Evolutionary conservation across 805 yeast species (phyloP).

Genomic region (Cyberlindnera subsufficiens): DNA sequence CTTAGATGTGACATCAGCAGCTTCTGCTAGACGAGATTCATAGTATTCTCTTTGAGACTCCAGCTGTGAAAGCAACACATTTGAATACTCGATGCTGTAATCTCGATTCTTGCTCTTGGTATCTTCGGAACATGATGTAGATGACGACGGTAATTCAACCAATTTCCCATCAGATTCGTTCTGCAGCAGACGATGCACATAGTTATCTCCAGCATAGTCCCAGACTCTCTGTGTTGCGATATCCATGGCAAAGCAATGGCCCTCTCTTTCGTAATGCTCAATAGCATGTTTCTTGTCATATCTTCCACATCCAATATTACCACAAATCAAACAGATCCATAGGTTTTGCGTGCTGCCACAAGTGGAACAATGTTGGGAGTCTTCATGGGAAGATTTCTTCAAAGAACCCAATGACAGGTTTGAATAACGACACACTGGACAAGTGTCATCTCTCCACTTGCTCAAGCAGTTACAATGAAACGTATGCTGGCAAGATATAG

Average conservation of each 20-base stretch:
- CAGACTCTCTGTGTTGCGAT: conserved; percentile 78
- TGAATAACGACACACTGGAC: conserved; percentile 87
- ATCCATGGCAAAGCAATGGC: conserved; percentile 92
- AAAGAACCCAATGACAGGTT: conserved; percentile 27
- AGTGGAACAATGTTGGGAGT: conserved; percentile 30
- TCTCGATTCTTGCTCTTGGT: conserved; percentile 42
- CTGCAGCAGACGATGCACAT: conserved; percentile 80
- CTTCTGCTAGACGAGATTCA: conserved; percentile 43
- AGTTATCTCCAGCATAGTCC: conserved; percentile 90
- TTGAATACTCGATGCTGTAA: conserved; percentile 74
- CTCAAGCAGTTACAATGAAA: conserved; percentile 86
- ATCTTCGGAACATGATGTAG: conserved; percentile 5
- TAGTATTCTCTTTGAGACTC: conserved; percentile 84
- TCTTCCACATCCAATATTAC: conserved; percentile 88
- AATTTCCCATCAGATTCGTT: conserved; percentile 86
- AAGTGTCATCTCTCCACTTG: conserved; percentile 84
- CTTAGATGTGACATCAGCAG: conserved; percentile 23
- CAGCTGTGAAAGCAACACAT: conserved; percentile 68
- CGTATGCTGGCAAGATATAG: conserved; percentile 90
- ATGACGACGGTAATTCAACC: conserved; percentile 50
- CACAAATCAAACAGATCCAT: conserved; percentile 90
- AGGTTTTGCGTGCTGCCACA: conserved; percentile 60
- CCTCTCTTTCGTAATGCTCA: conserved; percentile 68
- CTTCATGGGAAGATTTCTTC: conserved; percentile 15
- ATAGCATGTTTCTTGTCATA: conserved; percentile 84